phyloP scores from a whole-genome alignment of 2,329 filamentous ascomycete genomes.

The Fusarium euwallaceae region DNA sequence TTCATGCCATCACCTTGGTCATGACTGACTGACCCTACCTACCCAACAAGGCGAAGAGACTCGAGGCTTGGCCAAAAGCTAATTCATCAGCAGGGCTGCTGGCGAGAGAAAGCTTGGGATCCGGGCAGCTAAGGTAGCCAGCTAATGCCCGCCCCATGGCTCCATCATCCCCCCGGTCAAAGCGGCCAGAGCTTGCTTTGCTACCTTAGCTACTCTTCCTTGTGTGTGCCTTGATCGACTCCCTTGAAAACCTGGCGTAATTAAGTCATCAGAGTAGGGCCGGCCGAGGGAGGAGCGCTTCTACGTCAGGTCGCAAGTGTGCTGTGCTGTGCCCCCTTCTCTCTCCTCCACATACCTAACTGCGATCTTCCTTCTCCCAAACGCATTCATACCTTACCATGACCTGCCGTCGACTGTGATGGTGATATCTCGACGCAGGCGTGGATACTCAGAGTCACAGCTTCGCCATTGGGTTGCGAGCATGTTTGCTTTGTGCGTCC shows the following conservation, averaged over 20 bases:
- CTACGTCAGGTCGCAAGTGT: slow-evolving; percentile 9
- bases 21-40: background rate
- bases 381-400: slow-evolving; percentile 1
- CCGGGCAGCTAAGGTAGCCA: background rate
- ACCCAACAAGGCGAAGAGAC: background rate
- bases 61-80: background rate
- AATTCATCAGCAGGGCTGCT: background rate
- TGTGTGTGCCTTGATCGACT: slow-evolving; percentile 24
- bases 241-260: slow-evolving; percentile 28
- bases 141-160: slow-evolving; percentile 7
- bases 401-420: slow-evolving; percentile 15
- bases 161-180: slow-evolving; percentile 13
- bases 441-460: slow-evolving; percentile 27
- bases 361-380: background rate
- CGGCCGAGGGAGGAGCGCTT: slow-evolving; percentile 24
- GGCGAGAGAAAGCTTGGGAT: background rate
- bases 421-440: slow-evolving; percentile 31
- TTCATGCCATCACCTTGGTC: background rate
- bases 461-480: slow-evolving; percentile 41
- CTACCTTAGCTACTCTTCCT: slow-evolving; percentile 6
- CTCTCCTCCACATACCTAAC: slow-evolving; percentile 5
- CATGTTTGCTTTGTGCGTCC: slow-evolving; percentile 36
- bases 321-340: slow-evolving; percentile 3
- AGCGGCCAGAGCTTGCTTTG: slow-evolving; percentile 17
- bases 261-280: slow-evolving; percentile 28